Evolutionary conservation across 2,329 filamentous ascomycete genomes (phyloP).

Genomic region (Metarhizium brunneum): DNA sequence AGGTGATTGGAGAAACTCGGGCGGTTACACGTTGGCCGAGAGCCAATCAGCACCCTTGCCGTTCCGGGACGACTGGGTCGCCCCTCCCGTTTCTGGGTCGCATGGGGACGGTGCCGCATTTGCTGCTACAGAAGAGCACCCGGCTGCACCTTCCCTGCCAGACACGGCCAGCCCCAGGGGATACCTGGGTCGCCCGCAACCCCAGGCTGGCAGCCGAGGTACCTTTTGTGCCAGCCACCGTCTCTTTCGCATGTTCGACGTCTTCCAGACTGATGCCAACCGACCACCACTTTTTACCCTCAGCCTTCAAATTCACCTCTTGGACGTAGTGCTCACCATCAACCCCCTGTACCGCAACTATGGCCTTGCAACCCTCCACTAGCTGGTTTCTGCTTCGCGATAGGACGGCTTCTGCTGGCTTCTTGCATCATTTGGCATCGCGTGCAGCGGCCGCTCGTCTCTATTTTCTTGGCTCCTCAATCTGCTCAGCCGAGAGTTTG

Average conservation of each 20-base stretch:
- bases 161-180: not conserved
- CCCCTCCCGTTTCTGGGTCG: not conserved
- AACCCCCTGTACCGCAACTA: no score
- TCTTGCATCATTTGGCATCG: not conserved
- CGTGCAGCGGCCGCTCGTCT: not conserved
- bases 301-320: no score
- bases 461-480: not conserved
- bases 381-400: no score
- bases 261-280: not conserved
- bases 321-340: no score
- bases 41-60: constrained; percentile 25
- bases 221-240: not conserved
- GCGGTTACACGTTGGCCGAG: constrained; percentile 26
- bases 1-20: constrained; percentile 22
- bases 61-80: not conserved
- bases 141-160: not conserved
- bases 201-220: not conserved
- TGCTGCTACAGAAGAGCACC: not conserved
- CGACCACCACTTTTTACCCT: not conserved
- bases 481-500: not conserved
- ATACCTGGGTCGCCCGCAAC: not conserved
- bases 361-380: no score
- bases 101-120: not conserved
- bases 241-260: not conserved
- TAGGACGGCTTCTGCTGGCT: no score